These are phyloP conservation scores for Pseudogymnoascus sp. DNA, from an alignment of 2,329 filamentous ascomycete genomes.

Conservation along the genomic window DNA sequence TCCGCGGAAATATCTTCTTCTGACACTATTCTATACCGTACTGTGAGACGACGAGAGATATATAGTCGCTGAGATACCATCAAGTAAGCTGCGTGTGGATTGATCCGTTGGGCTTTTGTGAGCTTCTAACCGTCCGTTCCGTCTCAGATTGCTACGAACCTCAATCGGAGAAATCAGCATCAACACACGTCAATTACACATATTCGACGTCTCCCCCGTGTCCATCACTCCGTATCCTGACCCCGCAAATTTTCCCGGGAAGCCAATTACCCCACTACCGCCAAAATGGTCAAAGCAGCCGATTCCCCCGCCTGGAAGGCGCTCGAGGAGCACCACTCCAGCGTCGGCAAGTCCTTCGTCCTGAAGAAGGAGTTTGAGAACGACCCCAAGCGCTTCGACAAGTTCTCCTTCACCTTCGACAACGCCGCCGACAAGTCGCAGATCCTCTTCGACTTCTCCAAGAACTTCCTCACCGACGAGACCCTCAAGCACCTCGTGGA, in stretches of 20 bases:
- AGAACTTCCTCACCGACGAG: conserved; percentile 95
- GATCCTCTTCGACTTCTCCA: conserved; percentile 96
- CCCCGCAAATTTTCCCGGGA: neutral
- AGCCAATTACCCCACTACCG: conserved; percentile 8
- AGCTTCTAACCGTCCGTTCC: neutral
- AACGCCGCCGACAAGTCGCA: conserved; percentile 72
- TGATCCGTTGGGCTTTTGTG: neutral
- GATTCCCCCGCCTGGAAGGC: conserved; percentile 80
- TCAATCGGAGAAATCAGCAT: neutral
- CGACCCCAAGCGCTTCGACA: conserved; percentile 80
- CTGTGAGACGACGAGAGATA: neutral
- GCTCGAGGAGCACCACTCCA: conserved; percentile 84
- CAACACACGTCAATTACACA: neutral
- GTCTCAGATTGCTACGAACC: neutral
- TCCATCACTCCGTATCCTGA: neutral
- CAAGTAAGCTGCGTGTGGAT: neutral
- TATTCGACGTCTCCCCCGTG: neutral
- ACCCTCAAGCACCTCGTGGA: conserved; percentile 79
- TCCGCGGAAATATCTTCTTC: neutral
- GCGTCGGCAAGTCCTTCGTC: conserved; percentile 78
- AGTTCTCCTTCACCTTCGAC: conserved; percentile 78
- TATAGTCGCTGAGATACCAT: neutral
- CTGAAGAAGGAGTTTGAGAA: conserved; percentile 88
- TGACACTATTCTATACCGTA: neutral
- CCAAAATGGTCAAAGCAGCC: conserved; percentile 70